Base-by-base conservation (phyloP, 2,329 filamentous ascomycete genomes). In the Triangularia verruculosa region DNA sequence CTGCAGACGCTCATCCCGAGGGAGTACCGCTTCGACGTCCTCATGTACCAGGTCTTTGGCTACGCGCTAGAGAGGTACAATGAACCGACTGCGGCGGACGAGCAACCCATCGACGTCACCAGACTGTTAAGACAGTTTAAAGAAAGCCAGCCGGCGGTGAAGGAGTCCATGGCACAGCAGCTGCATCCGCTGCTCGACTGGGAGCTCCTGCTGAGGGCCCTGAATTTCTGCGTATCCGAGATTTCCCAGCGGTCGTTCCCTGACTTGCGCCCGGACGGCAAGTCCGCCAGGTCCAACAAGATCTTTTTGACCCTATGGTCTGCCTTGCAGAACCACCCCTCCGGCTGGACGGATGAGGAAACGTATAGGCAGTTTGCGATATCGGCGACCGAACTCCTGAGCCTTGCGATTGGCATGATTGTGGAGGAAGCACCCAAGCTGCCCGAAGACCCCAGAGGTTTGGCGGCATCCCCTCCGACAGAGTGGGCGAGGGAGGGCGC, bases 291-390 rank as follows among this genome's bases (percentile, higher is more conserved):
- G 2, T 17, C 54, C 13, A 67, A 66, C 47, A 12, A 59, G 47
- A 28, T 69, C n/a, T 22, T 68, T 3, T 63, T 58, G 54, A 63
- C 57, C 3, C 61, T 69, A 12, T 69, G 63, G 66, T 8, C n/a
- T 24, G 27, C 32, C 17, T 61, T 61, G 55, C 17, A 57, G 30
- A 9, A 12, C 5, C n/a, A 3, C 30, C 5, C 25, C 12, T 30
- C 60, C 20, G 6, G 25, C 24, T 34, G 32, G 28, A 25, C 2
- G 20, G 15, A 1, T 69, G 68, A 59, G 13, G 15, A 55, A 2
- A 32, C 59, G 25, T 22, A 65, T 17, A 6, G 27, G 1, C 65
- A 68, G 34, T 60, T 69, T 1, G 70, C 63, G 25, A 67, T 71
- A 13, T 54, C 62, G 1, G 22, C 61, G 9, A 61, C 62, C 25